Percentiles rank a stretch among this genome's conserved stretches.
Evolutionary conservation across 2,329 filamentous ascomycete genomes (phyloP).

Genomic region (Capronia coronata): DNA sequence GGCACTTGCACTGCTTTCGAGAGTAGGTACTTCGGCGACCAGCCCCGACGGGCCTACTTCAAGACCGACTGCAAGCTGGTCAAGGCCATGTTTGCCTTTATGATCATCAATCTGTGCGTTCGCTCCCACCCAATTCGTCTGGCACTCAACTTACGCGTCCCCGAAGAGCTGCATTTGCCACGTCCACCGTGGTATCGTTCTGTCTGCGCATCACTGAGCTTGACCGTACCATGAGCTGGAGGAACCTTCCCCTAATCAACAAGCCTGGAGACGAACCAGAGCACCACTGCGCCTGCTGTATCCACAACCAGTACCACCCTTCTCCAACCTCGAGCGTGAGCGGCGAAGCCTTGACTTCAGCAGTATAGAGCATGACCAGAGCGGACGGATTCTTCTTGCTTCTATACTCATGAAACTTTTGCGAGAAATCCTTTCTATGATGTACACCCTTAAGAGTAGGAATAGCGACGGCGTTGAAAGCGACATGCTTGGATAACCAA

Average conservation of each 20-base stretch:
- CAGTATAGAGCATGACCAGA: slow-evolving; percentile 1
- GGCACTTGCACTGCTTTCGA: slow-evolving; percentile 14
- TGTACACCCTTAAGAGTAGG: too few species aligned
- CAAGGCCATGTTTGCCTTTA: slow-evolving; percentile 24
- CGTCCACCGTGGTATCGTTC: slow-evolving; percentile 5
- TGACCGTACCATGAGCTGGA: slow-evolving; percentile 16
- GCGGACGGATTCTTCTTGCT: not conserved
- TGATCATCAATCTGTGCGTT: slow-evolving; percentile 21
- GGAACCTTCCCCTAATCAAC: slow-evolving; percentile 11
- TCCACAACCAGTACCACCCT: slow-evolving; percentile 15
- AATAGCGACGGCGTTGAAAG: too few species aligned
- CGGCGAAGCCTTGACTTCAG: not conserved
- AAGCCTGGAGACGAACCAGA: slow-evolving; percentile 2
- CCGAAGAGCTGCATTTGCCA: slow-evolving; percentile 7
- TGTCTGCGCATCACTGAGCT: slow-evolving; percentile 18
- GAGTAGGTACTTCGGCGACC: slow-evolving; percentile 12
- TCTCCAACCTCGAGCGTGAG: slow-evolving; percentile 12
- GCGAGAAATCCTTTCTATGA: too few species aligned
- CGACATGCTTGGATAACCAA: too few species aligned
- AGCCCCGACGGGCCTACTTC: slow-evolving; percentile 8
- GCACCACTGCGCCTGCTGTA: slow-evolving; percentile 18
- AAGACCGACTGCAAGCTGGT: slow-evolving; percentile 18
- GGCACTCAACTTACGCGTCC: not conserved
- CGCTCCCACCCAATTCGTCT: not conserved
- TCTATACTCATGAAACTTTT: too few species aligned